These are phyloP conservation scores for Epichloe uncinata DNA, from an alignment of 2,329 filamentous ascomycete genomes.

Conservation along the genomic window DNA sequence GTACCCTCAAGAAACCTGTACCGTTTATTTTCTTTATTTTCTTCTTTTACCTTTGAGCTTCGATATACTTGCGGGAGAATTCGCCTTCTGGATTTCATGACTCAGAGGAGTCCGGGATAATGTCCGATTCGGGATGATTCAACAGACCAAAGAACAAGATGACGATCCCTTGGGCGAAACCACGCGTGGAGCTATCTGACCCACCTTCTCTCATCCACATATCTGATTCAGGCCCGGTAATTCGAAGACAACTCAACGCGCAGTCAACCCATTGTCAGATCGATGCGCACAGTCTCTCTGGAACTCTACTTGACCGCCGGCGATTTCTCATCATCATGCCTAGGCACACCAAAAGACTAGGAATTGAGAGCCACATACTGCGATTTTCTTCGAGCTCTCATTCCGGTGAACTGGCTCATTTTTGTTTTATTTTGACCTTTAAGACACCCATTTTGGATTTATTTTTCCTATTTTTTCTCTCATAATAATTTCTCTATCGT, in stretches of 20 bases:
- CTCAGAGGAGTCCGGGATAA: not conserved
- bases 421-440: not conserved
- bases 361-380: not conserved
- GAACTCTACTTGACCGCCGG: not conserved
- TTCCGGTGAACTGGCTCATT: conserved; percentile 1
- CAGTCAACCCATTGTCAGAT: not conserved
- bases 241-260: not conserved
- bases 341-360: not conserved
- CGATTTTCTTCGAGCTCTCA: conserved; percentile 4
- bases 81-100: conserved; percentile 2
- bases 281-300: not conserved
- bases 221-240: not conserved
- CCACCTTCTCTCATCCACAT: not conserved
- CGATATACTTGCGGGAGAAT: conserved; percentile 22
- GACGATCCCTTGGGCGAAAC: not conserved
- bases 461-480: not conserved
- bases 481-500: conserved; percentile 1
- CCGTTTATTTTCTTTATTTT: conserved; percentile 12
- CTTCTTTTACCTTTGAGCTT: conserved; percentile 7
- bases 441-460: not conserved
- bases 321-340: not conserved
- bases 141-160: not conserved
- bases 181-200: not conserved
- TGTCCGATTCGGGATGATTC: not conserved
- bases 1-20: conserved; percentile 7